Percentiles rank a stretch among this genome's conserved stretches.
phyloP scores from a whole-genome alignment of 805 yeast genomes.

The Candida nonsorbophila region DNA sequence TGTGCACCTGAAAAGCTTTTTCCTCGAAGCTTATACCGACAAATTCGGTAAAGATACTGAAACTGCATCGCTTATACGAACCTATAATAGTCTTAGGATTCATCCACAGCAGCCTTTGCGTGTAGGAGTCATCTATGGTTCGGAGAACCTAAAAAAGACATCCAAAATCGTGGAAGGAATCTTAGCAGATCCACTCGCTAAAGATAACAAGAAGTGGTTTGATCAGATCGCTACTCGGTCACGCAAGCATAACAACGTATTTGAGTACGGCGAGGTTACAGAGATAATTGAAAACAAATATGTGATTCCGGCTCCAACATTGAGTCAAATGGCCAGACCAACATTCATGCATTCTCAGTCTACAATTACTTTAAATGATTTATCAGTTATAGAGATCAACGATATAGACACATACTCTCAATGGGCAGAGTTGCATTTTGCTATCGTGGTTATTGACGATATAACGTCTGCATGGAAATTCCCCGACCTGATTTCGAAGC shows the following conservation, averaged over 20 bases:
- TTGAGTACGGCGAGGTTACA: conserved; percentile 10
- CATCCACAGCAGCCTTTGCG: conserved; percentile 14
- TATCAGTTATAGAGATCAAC: conserved; percentile 12
- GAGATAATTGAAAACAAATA: conserved; percentile 8
- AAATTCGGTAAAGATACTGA: no score
- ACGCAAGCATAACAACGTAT: conserved; percentile 13
- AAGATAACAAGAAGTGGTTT: conserved; percentile 26
- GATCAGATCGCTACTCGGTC: conserved; percentile 16
- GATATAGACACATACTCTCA: conserved; percentile 5
- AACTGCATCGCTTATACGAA: conserved; percentile 8
- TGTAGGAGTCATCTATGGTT: conserved; percentile 31
- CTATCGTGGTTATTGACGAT: conserved; percentile 7
- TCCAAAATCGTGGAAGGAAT: conserved; percentile 31
- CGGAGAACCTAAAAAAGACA: conserved; percentile 10
- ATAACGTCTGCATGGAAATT: conserved; percentile 6
- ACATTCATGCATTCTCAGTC: conserved; percentile 10
- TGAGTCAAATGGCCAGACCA: conserved; percentile 21
- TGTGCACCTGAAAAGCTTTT: no score
- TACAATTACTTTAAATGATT: conserved; percentile 9
- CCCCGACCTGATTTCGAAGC: conserved; percentile 11
- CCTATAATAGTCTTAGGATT: conserved; percentile 7
- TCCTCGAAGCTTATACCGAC: no score
- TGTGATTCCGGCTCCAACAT: conserved; percentile 24
- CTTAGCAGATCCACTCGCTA: conserved; percentile 37
- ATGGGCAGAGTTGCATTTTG: conserved; percentile 10